These are phyloP conservation scores for Yarrowia divulgata DNA, from an alignment of 805 yeast genomes.

Conservation along the genomic window DNA sequence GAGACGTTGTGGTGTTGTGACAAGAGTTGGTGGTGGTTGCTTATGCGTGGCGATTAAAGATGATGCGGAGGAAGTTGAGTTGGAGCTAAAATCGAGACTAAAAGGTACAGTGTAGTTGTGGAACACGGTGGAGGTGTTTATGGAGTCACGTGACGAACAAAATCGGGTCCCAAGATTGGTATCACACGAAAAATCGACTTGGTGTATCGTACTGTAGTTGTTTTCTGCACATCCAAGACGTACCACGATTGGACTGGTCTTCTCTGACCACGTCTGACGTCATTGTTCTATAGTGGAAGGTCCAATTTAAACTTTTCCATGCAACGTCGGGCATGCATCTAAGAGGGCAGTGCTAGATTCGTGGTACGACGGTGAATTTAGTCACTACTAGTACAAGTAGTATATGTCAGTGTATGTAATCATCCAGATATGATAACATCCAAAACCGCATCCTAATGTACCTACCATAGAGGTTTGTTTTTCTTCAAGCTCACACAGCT, in stretches of 20 bases:
- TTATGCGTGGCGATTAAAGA: slow-evolving; percentile 1
- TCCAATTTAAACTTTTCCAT: neutral
- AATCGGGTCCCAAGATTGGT: no score
- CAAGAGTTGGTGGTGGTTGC: neutral
- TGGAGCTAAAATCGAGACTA: slow-evolving; percentile 1
- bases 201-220: no score
- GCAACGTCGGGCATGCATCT: neutral
- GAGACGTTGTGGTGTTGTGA: neutral
- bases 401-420: no score
- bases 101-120: no score
- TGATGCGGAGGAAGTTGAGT: neutral
- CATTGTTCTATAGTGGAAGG: neutral
- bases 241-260: neutral
- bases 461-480: no score
- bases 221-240: neutral
- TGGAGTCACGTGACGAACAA: neutral
- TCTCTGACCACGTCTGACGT: no score
- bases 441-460: no score
- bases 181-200: no score
- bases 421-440: no score
- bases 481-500: no score
- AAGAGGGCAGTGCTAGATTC: neutral
- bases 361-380: no score
- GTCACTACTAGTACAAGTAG: no score
- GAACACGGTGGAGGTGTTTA: neutral